These are phyloP conservation scores for Candida succiphila DNA, from an alignment of 805 yeast genomes.

Conservation along the genomic window DNA sequence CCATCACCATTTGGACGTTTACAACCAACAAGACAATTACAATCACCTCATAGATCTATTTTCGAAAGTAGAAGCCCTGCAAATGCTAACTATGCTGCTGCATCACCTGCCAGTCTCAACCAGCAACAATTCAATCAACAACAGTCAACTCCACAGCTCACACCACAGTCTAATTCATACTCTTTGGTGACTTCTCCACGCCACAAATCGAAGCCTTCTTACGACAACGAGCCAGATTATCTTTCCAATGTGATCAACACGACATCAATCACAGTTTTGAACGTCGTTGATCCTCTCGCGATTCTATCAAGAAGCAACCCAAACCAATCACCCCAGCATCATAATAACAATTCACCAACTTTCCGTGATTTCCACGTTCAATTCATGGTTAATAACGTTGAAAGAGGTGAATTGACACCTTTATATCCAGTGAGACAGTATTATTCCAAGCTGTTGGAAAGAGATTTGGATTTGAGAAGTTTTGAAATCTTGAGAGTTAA, in stretches of 20 bases:
- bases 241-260: constrained; percentile 18
- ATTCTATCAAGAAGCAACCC: constrained; percentile 26
- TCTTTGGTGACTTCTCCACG: not conserved
- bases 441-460: constrained; percentile 43
- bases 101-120: too few species aligned
- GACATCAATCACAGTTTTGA: constrained; percentile 19
- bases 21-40: too few species aligned
- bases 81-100: too few species aligned
- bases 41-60: not conserved
- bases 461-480: constrained; percentile 55
- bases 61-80: too few species aligned
- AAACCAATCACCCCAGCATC: too few species aligned
- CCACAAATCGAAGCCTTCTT: constrained; percentile 10
- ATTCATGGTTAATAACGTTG: constrained; percentile 55
- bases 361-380: constrained; percentile 51
- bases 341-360: too few species aligned
- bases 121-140: not conserved
- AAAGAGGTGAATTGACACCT: constrained; percentile 38
- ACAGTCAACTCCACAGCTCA: not conserved
- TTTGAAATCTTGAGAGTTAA: constrained; percentile 8
- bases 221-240: constrained; percentile 14
- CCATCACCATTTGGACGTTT: too few species aligned
- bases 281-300: constrained; percentile 20
- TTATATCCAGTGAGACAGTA: constrained; percentile 62
- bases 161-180: not conserved